A percentile compares a stretch with the other conserved stretches of the same genome.
These are phyloP conservation scores for Starmerella gropengiesseri DNA, from an alignment of 805 yeast genomes.

Conservation along the genomic window DNA sequence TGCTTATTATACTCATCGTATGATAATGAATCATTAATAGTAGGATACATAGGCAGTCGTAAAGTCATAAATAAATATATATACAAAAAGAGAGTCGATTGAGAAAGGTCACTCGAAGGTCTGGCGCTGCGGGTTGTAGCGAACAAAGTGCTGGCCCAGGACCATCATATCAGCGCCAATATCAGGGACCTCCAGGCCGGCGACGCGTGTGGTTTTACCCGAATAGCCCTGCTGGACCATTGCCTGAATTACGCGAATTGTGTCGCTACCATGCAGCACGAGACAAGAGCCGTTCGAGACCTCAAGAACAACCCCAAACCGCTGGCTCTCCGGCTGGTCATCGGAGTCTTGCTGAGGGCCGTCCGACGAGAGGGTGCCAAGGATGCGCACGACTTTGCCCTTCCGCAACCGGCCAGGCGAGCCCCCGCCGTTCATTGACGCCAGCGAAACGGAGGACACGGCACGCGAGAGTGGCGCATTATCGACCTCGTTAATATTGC, in stretches of 20 bases:
- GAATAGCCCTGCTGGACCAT: constrained; percentile 15
- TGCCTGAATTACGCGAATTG: constrained; percentile 7
- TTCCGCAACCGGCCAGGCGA: constrained; percentile 12
- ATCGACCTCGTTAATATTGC: constrained; percentile 17
- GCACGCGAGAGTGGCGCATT: constrained; percentile 17
- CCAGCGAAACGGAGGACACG: constrained; percentile 15
- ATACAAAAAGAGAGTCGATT: not conserved
- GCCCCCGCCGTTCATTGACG: constrained; percentile 3
- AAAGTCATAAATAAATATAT: not conserved
- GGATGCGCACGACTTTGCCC: constrained; percentile 13
- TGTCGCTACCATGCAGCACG: constrained; percentile 14
- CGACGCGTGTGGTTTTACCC: constrained; percentile 9
- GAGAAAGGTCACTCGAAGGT: constrained; percentile 8
- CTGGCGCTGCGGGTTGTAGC: constrained; percentile 12
- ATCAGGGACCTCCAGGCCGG: constrained; percentile 21
- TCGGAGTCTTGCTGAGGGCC: not conserved
- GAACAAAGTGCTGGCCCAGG: constrained; percentile 21
- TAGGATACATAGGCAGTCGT: not conserved
- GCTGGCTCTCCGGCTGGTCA: constrained; percentile 4
- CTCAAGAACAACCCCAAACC: constrained; percentile 20
- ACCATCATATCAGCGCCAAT: constrained; percentile 16
- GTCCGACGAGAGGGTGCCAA: constrained; percentile 2
- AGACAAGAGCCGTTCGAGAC: constrained; percentile 14
- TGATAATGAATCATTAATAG: no score
- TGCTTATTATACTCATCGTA: no score